A percentile compares a stretch with the other conserved stretches of the same genome.
Conservation (phyloP, 352 stramenopile species). For the Pythium sukuiense region DNA sequence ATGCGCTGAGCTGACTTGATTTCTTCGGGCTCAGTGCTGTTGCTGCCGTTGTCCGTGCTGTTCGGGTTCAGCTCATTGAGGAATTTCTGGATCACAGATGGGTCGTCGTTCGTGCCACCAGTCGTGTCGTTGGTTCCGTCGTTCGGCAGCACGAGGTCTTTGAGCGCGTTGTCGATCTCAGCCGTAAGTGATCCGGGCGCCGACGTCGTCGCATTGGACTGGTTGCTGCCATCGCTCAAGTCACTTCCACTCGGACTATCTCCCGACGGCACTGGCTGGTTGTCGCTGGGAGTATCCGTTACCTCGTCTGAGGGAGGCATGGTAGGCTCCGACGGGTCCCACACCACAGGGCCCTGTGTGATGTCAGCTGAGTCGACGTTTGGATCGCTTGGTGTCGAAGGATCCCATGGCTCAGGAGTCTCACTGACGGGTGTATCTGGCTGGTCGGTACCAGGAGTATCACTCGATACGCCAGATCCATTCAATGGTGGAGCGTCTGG, state of each 20-base stretch:
- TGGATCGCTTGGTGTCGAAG: background rate
- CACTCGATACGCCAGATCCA: background rate
- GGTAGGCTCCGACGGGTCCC: background rate
- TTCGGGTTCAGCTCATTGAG: constrained; percentile 4
- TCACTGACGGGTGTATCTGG: background rate
- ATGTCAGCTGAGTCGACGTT: background rate
- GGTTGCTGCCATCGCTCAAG: background rate
- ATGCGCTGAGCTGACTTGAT: constrained; percentile 15
- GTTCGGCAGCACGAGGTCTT: background rate
- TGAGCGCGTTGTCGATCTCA: constrained; percentile 1
- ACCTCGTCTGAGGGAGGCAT: background rate
- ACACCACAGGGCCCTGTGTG: background rate
- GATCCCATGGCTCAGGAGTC: background rate
- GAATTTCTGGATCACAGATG: constrained; percentile 11
- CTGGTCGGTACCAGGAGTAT: background rate
- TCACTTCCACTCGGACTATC: background rate
- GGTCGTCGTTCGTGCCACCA: background rate
- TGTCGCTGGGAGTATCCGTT: background rate
- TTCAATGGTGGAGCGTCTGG: background rate
- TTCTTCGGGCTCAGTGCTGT: background rate
- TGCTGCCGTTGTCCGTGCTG: background rate
- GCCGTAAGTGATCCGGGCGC: background rate
- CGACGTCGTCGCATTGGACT: background rate
- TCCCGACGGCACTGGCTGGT: background rate
- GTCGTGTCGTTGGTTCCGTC: background rate